Conservation (phyloP, 2,329 filamentous ascomycete species). For the Penicillium psychrosexuale region DNA sequence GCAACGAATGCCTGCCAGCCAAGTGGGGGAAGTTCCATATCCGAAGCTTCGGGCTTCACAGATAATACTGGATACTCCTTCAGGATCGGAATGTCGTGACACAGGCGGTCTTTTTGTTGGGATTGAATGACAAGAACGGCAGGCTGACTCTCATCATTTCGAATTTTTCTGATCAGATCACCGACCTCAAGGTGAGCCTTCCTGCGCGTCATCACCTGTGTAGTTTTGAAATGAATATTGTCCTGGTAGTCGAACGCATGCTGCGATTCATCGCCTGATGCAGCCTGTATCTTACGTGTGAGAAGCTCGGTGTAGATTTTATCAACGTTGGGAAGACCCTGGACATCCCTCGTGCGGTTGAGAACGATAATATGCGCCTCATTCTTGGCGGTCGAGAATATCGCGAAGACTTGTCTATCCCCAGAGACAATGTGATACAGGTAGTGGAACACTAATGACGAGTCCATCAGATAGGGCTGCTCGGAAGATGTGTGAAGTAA, state of each 20-base stretch:
- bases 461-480: slow-evolving; percentile 70
- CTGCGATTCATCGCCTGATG: slow-evolving; percentile 69
- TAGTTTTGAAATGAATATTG: slow-evolving; percentile 77
- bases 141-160: slow-evolving; percentile 75
- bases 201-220: slow-evolving; percentile 81
- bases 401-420: slow-evolving; percentile 86
- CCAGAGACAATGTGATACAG: slow-evolving; percentile 89
- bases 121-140: slow-evolving; percentile 88
- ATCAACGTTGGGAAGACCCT: slow-evolving; percentile 84
- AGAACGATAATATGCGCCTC: slow-evolving; percentile 87
- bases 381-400: slow-evolving; percentile 79
- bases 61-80: slow-evolving; percentile 80
- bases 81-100: slow-evolving; percentile 80
- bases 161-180: slow-evolving; percentile 85
- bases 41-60: slow-evolving; percentile 75
- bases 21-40: slow-evolving; percentile 83
- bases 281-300: slow-evolving; percentile 60
- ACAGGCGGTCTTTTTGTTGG: slow-evolving; percentile 72
- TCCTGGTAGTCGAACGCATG: slow-evolving; percentile 84
- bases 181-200: slow-evolving; percentile 86
- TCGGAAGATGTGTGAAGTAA: slow-evolving; percentile 67
- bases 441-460: slow-evolving; percentile 78
- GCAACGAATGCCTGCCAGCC: slow-evolving; percentile 92
- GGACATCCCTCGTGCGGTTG: slow-evolving; percentile 73
- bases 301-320: slow-evolving; percentile 82